A percentile compares a stretch with the other conserved stretches of the same genome.
Conservation (phyloP, 192 early-diverging fungal species). For the Coemansia sp. region DNA sequence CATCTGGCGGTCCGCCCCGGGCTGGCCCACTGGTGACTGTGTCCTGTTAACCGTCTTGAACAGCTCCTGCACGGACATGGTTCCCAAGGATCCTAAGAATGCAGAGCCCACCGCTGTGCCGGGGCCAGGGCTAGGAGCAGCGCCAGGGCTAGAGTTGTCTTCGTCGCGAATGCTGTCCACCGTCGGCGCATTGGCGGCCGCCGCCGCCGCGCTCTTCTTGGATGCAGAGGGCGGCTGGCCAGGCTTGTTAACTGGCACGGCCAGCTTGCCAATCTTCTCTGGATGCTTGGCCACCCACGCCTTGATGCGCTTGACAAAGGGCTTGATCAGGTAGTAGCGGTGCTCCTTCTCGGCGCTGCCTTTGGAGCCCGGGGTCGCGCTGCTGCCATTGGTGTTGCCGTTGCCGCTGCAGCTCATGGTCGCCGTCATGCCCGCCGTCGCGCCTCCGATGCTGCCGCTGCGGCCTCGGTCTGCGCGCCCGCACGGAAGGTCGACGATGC, state of each 20-base stretch:
- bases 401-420: not conserved
- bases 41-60: constrained; percentile 28
- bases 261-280: constrained; percentile 24
- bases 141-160: too few relatives aligned
- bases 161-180: not conserved
- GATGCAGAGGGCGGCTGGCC: constrained; percentile 10
- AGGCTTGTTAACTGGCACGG: constrained; percentile 22
- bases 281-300: constrained; percentile 39
- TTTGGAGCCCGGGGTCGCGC: constrained; percentile 21
- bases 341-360: constrained; percentile 44
- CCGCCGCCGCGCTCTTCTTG: not conserved
- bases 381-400: constrained; percentile 4
- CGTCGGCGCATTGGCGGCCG: not conserved
- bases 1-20: not conserved
- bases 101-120: not conserved
- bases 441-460: too few relatives aligned
- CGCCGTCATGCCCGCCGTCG: too few relatives aligned
- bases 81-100: constrained; percentile 6
- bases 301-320: constrained; percentile 60
- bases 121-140: not conserved
- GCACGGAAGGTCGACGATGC: constrained; percentile 60
- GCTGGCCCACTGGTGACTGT: constrained; percentile 15
- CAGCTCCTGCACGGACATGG: constrained; percentile 46
- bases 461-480: constrained; percentile 4
- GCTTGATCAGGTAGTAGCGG: constrained; percentile 70